Evolutionary conservation across 129 eudicot genomes (phyloP).

Genomic region (Flaveria brownii): DNA sequence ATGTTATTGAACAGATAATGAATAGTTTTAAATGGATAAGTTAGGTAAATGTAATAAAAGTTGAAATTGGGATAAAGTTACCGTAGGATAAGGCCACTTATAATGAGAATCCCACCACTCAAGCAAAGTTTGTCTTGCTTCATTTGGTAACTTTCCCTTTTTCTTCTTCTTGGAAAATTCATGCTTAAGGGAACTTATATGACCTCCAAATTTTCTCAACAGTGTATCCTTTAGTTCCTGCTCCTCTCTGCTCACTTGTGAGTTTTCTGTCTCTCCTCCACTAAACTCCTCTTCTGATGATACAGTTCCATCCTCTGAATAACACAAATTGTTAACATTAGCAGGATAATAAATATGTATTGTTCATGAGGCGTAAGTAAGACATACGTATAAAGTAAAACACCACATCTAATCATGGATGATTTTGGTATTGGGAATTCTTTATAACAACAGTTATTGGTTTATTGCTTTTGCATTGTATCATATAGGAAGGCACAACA

Average conservation of each 20-base stretch:
- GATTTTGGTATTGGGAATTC: too few species aligned
- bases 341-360: too few species aligned
- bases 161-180: conserved; percentile 84
- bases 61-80: conserved; percentile 24
- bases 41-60: too few species aligned
- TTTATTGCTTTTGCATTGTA: too few species aligned
- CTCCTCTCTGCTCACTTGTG: conserved; percentile 57
- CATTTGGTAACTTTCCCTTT: conserved; percentile 90
- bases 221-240: conserved; percentile 71
- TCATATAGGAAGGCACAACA: too few species aligned
- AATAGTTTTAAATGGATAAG: too few species aligned
- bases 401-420: too few species aligned
- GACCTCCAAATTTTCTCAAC: conserved; percentile 69
- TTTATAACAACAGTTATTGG: too few species aligned
- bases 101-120: conserved; percentile 94
- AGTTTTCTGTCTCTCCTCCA: conserved; percentile 62
- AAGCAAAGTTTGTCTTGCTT: conserved; percentile 71
- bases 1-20: too few species aligned
- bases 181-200: conserved; percentile 58
- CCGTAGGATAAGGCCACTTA: conserved; percentile 98
- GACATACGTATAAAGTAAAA: too few species aligned
- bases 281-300: conserved; percentile 78
- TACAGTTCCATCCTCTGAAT: conserved; percentile 42
- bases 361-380: too few species aligned
- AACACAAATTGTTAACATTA: too few species aligned